phyloP scores from a whole-genome alignment of 2,329 filamentous ascomycete species.

The Lasiodiplodia sp. region DNA sequence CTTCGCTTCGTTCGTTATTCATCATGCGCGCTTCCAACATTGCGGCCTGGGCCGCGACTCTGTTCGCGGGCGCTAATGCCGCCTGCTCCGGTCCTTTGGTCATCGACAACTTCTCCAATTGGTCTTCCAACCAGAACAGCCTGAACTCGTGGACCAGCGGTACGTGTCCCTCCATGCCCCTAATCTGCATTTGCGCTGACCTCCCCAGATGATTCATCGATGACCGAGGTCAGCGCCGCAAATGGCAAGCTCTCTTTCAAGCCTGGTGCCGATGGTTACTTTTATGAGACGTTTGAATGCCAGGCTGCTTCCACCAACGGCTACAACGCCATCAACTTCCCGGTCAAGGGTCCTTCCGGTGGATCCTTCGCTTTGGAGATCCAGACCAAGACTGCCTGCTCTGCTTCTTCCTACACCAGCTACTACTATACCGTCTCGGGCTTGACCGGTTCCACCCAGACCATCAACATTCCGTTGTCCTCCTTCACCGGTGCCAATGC shows the following conservation, averaged over 20 bases:
- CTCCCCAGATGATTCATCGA: conserved; percentile 58
- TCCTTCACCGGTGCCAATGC: conserved; percentile 60
- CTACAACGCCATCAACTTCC: conserved; percentile 59
- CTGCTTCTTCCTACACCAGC: conserved; percentile 52
- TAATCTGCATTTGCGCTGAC: not conserved
- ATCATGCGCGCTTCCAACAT: conserved; percentile 42
- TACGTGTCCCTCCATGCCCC: conserved; percentile 29
- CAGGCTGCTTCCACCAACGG: conserved; percentile 54
- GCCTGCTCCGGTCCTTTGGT: conserved; percentile 46
- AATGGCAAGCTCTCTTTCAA: conserved; percentile 59
- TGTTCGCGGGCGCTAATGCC: conserved; percentile 39
- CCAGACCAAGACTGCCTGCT: conserved; percentile 57
- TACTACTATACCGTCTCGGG: conserved; percentile 54
- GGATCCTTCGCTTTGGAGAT: conserved; percentile 55
- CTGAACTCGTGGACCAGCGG: conserved; percentile 47
- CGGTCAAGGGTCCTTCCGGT: conserved; percentile 54
- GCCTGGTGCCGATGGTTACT: conserved; percentile 59
- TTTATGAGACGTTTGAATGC: conserved; percentile 62
- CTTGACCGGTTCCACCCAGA: conserved; percentile 59
- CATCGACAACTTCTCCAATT: conserved; percentile 50
- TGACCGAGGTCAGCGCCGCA: conserved; percentile 53
- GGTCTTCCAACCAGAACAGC: conserved; percentile 46
- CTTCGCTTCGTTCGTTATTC: conserved; percentile 29
- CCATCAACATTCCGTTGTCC: conserved; percentile 59
- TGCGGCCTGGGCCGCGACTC: conserved; percentile 44